These are phyloP conservation scores for Psilocybe sp. DNA, from an alignment of 768 basidiomycete species.

Conservation along the genomic window DNA sequence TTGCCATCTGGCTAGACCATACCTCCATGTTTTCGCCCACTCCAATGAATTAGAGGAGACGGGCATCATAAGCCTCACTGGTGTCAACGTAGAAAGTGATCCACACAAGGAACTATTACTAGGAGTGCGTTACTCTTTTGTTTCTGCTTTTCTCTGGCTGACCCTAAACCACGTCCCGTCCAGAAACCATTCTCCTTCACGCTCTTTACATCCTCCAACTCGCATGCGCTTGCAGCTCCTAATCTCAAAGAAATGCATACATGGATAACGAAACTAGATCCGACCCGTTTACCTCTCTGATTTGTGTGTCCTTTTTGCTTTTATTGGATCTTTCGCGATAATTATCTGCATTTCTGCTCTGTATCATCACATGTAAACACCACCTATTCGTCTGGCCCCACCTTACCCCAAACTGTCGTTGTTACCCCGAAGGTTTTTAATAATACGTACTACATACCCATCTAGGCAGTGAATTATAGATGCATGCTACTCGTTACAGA, in stretches of 20 bases:
- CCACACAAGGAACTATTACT: constrained; percentile 85
- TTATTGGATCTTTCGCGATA: constrained; percentile 15
- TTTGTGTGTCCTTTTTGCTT: constrained; percentile 8
- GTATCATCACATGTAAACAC: background rate
- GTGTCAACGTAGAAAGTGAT: constrained; percentile 83
- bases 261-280: constrained; percentile 85
- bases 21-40: constrained; percentile 83
- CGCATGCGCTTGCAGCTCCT: constrained; percentile 83
- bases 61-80: constrained; percentile 77
- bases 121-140: constrained; percentile 54
- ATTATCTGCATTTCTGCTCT: constrained; percentile 9
- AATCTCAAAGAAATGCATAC: constrained; percentile 78
- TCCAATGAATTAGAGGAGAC: constrained; percentile 84
- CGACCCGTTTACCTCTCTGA: constrained; percentile 56
- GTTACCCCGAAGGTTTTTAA: too few species aligned
- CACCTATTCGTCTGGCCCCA: too few species aligned
- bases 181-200: constrained; percentile 88
- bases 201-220: constrained; percentile 89
- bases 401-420: too few species aligned
- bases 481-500: too few species aligned
- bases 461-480: too few species aligned
- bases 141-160: background rate
- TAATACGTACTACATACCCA: too few species aligned
- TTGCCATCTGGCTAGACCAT: constrained; percentile 61
- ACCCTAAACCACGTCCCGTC: constrained; percentile 1